These are phyloP conservation scores for Coemansia sp. DNA, from an alignment of 192 early-diverging fungal genomes.

Conservation along the genomic window DNA sequence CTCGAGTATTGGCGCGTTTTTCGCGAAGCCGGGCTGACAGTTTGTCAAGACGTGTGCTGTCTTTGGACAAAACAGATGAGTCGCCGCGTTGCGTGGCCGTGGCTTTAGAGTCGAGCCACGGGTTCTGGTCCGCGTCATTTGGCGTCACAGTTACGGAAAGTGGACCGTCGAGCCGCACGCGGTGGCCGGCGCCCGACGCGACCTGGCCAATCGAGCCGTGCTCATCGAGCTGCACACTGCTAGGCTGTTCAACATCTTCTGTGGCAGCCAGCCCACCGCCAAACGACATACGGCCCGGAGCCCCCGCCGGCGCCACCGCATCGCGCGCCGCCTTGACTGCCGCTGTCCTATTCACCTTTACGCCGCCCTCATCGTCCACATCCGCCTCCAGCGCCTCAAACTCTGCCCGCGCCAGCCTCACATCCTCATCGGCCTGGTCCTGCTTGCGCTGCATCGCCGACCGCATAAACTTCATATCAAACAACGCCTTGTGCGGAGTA, in stretches of 20 bases:
- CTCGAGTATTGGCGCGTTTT: slow-evolving; percentile 40
- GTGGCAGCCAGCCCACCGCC: slow-evolving; percentile 29
- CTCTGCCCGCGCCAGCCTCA: slow-evolving; percentile 36
- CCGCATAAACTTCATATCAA: slow-evolving; percentile 99
- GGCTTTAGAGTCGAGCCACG: slow-evolving; percentile 70
- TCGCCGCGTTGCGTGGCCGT: slow-evolving; percentile 47
- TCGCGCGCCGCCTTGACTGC: slow-evolving; percentile 1
- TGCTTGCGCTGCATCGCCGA: slow-evolving; percentile 65
- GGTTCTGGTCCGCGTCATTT: slow-evolving; percentile 59
- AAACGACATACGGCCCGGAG: slow-evolving; percentile 51
- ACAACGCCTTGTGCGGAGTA: slow-evolving; percentile 72
- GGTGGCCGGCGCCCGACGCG: slow-evolving; percentile 55
- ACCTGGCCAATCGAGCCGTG: slow-evolving; percentile 50
- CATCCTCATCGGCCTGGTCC: slow-evolving; percentile 49
- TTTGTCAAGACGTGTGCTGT: slow-evolving; percentile 64
- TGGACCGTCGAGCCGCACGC: slow-evolving; percentile 59
- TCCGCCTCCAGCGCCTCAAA: slow-evolving; percentile 39
- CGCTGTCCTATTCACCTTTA: slow-evolving; percentile 10
- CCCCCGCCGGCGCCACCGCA: neutral
- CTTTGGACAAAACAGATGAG: slow-evolving; percentile 50
- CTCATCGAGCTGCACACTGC: slow-evolving; percentile 58
- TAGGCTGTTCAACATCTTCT: slow-evolving; percentile 8
- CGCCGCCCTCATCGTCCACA: slow-evolving; percentile 31
- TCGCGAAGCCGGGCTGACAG: slow-evolving; percentile 66
- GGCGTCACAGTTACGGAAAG: slow-evolving; percentile 46